Conservation (phyloP, 306 rosid species). For the Glycine latifolia region DNA sequence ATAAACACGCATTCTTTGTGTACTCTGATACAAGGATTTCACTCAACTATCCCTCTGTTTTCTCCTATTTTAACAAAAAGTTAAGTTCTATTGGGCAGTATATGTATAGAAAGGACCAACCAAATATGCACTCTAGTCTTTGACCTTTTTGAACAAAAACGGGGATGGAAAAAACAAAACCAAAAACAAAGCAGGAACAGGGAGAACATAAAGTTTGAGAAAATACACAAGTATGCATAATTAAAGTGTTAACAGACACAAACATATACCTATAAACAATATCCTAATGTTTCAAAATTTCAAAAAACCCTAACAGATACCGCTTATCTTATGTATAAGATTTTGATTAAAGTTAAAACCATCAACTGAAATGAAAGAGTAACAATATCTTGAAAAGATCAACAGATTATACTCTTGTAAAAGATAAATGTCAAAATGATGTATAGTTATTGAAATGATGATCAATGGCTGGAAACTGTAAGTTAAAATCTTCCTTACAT, state of each 20-base stretch:
- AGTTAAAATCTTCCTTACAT: slow-evolving; percentile 23
- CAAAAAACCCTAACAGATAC: slow-evolving; percentile 21
- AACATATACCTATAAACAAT: slow-evolving; percentile 7
- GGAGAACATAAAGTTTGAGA: neutral
- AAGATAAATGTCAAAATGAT: slow-evolving; percentile 16
- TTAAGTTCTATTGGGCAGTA: slow-evolving; percentile 11
- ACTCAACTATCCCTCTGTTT: no score
- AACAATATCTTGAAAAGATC: slow-evolving; percentile 32
- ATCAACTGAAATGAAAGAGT: slow-evolving; percentile 32
- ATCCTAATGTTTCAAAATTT: neutral
- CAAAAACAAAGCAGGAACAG: neutral
- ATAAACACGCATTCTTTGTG: no score
- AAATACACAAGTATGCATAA: neutral
- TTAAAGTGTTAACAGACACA: neutral
- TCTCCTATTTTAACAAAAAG: neutral
- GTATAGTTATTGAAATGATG: slow-evolving; percentile 37
- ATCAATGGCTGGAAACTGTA: slow-evolving; percentile 24
- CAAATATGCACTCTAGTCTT: slow-evolving; percentile 12
- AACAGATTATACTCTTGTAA: slow-evolving; percentile 32
- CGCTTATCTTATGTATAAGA: slow-evolving; percentile 13
- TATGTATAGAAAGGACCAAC: slow-evolving; percentile 18
- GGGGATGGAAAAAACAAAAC: neutral
- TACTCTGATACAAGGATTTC: no score
- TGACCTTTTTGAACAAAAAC: neutral
- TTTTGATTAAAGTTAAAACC: slow-evolving; percentile 29